Conservation (phyloP, 768 basidiomycete species). For the Suillus decipiens region DNA sequence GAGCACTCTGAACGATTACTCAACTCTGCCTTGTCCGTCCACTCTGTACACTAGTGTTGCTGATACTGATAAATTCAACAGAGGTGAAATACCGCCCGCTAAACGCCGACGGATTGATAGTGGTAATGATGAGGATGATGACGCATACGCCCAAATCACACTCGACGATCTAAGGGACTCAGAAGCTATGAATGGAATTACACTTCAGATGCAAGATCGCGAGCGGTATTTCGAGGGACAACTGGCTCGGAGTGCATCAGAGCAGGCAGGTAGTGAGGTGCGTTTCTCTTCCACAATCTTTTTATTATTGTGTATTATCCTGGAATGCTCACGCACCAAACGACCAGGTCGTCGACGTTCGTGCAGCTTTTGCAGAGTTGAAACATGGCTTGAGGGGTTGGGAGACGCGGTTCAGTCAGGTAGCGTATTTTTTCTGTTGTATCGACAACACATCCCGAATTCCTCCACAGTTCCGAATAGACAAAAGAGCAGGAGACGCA, state of each 20-base stretch:
- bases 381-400: constrained; percentile 53
- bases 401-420: constrained; percentile 59
- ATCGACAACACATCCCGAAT: neutral
- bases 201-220: constrained; percentile 85
- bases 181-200: constrained; percentile 64
- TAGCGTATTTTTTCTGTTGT: constrained; percentile 29
- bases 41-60: constrained; percentile 8
- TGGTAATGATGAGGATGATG: constrained; percentile 42
- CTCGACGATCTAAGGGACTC: constrained; percentile 82
- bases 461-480: constrained; percentile 58
- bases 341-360: constrained; percentile 47
- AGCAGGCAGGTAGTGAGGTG: constrained; percentile 35
- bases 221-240: constrained; percentile 81
- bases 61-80: constrained; percentile 24
- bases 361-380: constrained; percentile 47
- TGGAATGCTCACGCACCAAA: neutral
- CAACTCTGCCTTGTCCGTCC: constrained; percentile 69
- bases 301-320: too few species aligned
- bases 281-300: constrained; percentile 13
- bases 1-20: constrained; percentile 93
- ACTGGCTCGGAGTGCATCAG: constrained; percentile 34
- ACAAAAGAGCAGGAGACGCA: constrained; percentile 65
- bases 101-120: constrained; percentile 61
- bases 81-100: constrained; percentile 55
- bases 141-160: constrained; percentile 63